Base-by-base conservation (phyloP, 768 basidiomycete genomes). In the Pleurotus citrinopileatus region DNA sequence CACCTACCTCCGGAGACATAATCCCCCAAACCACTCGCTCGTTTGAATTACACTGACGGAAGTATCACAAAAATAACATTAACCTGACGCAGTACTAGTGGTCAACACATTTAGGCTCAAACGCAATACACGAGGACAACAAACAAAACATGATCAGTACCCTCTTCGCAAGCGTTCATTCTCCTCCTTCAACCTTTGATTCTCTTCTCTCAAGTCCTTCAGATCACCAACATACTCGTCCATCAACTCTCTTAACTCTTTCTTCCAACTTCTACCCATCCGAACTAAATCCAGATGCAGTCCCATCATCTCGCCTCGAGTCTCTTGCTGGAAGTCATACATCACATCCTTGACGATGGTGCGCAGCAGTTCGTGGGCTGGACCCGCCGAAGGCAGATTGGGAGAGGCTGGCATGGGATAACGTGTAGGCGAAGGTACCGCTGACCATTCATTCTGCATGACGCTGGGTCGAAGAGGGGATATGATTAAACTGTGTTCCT, bases 201-300 rank as follows among this genome's bases (percentile, higher is more conserved):
- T 90, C 70, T 90, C 88, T 62, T 85, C 84, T 56, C 77, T 74
- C 66, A 89, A 61, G 59, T 75, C 75, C 64, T 63, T 72, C 58
- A 89, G 65, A 60, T 88, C 86, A 13, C 77, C 79, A 1, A 72
- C 76, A 70, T 80, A 80, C 61, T 84, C 84, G 28, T 81, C 79
- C 78, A 87, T 81, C 60, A 81, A 62, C 37, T 72, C 73, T 51
- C 82, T 72, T 63, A 90, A 69, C 65, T 89, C 87, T 46, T 67
- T 73, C 67, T 81, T 81, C 86, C 84, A 87, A 22, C 77, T 78
- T 28, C 84, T 69, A 1, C 87, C 86, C 83, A 89, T 84, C 53
- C 80, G 74, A 29, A 91, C 71, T 54, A 90, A 62, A 62, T 91
- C 89, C 56, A 91, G 61, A 67, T 91, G 89, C 53, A 91, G 69